Evolutionary conservation across 2,329 filamentous ascomycete species (phyloP), one percentile per base, ranked within the genome.

Genomic region (Onygena corvina): DNA sequence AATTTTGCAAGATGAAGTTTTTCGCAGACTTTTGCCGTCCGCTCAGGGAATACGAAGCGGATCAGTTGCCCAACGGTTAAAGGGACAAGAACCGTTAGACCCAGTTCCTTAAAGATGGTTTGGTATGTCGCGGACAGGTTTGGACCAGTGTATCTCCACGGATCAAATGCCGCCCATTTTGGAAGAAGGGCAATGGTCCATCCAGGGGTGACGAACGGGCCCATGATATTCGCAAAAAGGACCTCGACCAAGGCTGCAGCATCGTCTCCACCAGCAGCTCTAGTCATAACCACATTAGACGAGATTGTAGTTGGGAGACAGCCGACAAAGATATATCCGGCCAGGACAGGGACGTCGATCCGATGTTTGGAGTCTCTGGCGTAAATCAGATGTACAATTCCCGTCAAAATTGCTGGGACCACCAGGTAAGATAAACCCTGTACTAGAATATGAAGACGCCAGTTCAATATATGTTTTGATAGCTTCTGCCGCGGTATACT

Each of bases 251-350:
- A 71, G 45, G 76, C 76, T 0, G 79, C 76, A 2, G 76, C 76
- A 52, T 80, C 76, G 56, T 86, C 83, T 3, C 83, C 83, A 31
- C 81, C 77, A 0, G 83, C 77, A 33, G 77, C 72, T 21, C 80
- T 69, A 4, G 83, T 86, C 81, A 86, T 85, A 34, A 86, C 79
- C 5, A 84, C 79, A 60, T 86, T 86, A 40, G 79, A 84, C 5
- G 80, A 76, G 57, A 86, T 83, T 0, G 83, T 86, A 0, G 83
- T 86, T 1, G 83, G 81, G 3, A 84, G 76, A 58, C 77, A 82
- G n/a, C 78, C 75, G 1, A 79, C 72, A 33, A 83, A 76, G 2
- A 85, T 72, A 61, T 85, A 77, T 7, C 83, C 83, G 2, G 83
- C 75, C 25, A 86, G 66, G 34, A 86, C 71, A 50, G 79, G 77